Conservation (phyloP, 495 filamentous ascomycete genomes). For the Aspergillus steynii region DNA sequence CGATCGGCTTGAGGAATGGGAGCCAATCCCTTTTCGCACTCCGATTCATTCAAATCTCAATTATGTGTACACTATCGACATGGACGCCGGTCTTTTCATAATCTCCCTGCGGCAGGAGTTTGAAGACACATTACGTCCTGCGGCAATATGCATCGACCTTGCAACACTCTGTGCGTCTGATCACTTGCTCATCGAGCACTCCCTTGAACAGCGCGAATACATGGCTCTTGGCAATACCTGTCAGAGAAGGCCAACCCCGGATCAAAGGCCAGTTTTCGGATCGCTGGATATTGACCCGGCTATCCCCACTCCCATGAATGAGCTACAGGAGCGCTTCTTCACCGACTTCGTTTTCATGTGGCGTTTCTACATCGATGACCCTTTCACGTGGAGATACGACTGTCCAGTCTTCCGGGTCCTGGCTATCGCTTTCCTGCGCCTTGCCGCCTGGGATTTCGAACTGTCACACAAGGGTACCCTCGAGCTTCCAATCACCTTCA, state of each 20-base stretch:
- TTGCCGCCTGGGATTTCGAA: slow-evolving; percentile 25
- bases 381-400: slow-evolving; percentile 14
- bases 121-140: slow-evolving; percentile 3
- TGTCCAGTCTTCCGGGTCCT: slow-evolving; percentile 13
- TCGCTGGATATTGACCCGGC: slow-evolving; percentile 11
- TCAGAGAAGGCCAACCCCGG: not conserved
- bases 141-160: slow-evolving; percentile 6
- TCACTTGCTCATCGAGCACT: slow-evolving; percentile 4
- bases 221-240: not conserved
- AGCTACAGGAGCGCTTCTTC: slow-evolving; percentile 20
- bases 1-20: slow-evolving; percentile 5
- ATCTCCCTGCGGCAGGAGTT: slow-evolving; percentile 9
- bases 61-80: slow-evolving; percentile 20
- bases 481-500: slow-evolving; percentile 16
- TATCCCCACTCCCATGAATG: slow-evolving; percentile 20
- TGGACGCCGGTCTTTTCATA: slow-evolving; percentile 17
- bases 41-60: slow-evolving; percentile 17
- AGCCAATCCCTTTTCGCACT: slow-evolving; percentile 7
- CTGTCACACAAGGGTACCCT: slow-evolving; percentile 8
- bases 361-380: slow-evolving; percentile 20
- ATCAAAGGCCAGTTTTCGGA: not conserved
- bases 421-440: slow-evolving; percentile 18
- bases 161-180: slow-evolving; percentile 1
- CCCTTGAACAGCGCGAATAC: not conserved
- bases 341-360: slow-evolving; percentile 20